These are phyloP conservation scores for Clonostachys byssicola DNA, from an alignment of 2,329 filamentous ascomycete genomes.

Conservation along the genomic window DNA sequence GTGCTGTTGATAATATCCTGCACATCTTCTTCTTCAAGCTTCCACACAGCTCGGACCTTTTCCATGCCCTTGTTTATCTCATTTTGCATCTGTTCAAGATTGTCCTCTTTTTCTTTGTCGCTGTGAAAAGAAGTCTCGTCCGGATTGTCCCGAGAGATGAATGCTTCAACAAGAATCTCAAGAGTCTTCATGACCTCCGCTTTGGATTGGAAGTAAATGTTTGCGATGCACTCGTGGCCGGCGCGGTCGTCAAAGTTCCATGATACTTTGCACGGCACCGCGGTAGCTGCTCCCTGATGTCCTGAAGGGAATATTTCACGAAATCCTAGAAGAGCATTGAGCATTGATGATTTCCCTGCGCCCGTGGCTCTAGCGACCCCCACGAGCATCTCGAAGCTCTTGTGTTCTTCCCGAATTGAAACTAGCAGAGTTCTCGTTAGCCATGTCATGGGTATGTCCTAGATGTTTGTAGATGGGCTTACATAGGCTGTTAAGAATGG, in stretches of 20 bases:
- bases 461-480: too few species aligned
- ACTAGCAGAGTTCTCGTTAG: too few species aligned
- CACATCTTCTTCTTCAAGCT: constrained; percentile 3
- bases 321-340: constrained; percentile 1
- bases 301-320: constrained; percentile 19
- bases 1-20: background rate
- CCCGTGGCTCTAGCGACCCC: too few species aligned
- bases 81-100: background rate
- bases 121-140: background rate
- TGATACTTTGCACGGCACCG: constrained; percentile 12
- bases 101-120: constrained; percentile 7
- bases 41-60: constrained; percentile 14
- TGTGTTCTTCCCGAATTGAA: too few species aligned
- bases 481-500: too few species aligned
- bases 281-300: constrained; percentile 19
- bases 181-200: constrained; percentile 6
- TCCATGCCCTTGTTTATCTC: constrained; percentile 9
- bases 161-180: constrained; percentile 4
- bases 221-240: constrained; percentile 9
- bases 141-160: background rate
- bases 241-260: constrained; percentile 15
- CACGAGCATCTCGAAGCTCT: too few species aligned
- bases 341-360: background rate
- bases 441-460: too few species aligned
- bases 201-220: constrained; percentile 11